Evolutionary conservation across 768 basidiomycete species (phyloP), one percentile per base, ranked within the genome.

Genomic region (Lentinula guzmanii): DNA sequence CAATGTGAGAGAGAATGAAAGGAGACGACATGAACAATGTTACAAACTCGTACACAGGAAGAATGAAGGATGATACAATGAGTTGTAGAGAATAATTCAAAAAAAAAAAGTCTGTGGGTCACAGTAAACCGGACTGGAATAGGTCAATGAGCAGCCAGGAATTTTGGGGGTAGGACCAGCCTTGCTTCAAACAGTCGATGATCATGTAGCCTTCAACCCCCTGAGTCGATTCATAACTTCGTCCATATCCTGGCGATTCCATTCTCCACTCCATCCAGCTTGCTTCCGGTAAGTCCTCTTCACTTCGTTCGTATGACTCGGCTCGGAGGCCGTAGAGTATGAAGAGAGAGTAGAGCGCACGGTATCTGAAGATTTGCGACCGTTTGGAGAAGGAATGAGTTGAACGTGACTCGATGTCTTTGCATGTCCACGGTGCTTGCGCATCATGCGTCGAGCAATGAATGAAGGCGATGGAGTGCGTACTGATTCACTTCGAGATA

Each of bases 181-280:
- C 53, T 16, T 16, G 7, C 11, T 6, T 24, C 28, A 21, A 24
- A 51, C 16, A 16, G 45, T 11, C 21, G 13, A 21, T 24, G 8
- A 24, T 54, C 18, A 54, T 28, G 39, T n/a, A 61, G 61, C 61
- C 74, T 71, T 71, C 67, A 60, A 67, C 42, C 35, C 70, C 68
- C 60, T 66, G 65, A 62, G 8, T 66, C 67, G 4, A 46, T 54
- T 9, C 65, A 65, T 1, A 65, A 68, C 37, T 43, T 57, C 24
- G 13, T 60, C 52, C 3, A 63, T 42, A 3, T 70, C 67, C 9
- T 65, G 64, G 2, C 60, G 57, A 58, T 55, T 64, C 56, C 66
- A 39, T 1, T 53, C 41, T 7, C 33, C 55, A 9, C 58, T 62
- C 37, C 56, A 62, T 1, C 56, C 62, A 3, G 46, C 35, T 21